phyloP scores from a whole-genome alignment of 1,284 basidiomycete species.

The Sporisorium reilianum region DNA sequence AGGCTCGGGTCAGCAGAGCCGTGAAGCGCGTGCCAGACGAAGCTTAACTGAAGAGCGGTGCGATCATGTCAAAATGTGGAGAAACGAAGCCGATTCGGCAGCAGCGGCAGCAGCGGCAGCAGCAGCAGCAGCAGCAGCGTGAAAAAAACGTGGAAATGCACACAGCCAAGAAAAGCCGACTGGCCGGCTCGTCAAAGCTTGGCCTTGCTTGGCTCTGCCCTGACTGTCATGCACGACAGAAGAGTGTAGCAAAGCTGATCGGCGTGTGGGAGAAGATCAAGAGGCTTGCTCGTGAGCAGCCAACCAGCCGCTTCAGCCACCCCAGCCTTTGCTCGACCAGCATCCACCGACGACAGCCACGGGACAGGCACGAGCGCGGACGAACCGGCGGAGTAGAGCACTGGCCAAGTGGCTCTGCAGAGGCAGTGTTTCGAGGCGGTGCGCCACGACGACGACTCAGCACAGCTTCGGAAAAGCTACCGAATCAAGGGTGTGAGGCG shows the following conservation, averaged over 20 bases:
- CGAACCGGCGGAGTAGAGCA: not conserved
- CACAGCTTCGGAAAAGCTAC: slow-evolving; percentile 8
- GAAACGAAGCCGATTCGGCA: not conserved
- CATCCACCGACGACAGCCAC: no score
- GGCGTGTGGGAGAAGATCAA: not conserved
- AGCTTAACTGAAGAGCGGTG: not conserved
- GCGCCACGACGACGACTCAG: slow-evolving; percentile 1
- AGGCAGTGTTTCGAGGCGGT: not conserved
- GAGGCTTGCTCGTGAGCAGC: no score
- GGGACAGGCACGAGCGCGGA: not conserved
- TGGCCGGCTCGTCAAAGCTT: not conserved
- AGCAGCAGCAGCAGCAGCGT: no score
- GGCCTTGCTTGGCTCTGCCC: not conserved
- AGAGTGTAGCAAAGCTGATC: no score
- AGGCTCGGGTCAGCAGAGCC: not conserved
- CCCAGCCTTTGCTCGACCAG: not conserved
- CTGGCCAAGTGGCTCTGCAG: no score
- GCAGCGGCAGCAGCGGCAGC: no score
- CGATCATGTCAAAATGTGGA: not conserved
- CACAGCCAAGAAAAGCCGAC: slow-evolving; percentile 6
- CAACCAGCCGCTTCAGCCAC: not conserved
- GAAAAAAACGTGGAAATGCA: no score
- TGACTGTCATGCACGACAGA: no score
- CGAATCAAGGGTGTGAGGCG: not conserved
- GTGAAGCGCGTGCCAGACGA: not conserved